These are phyloP conservation scores for Mycena leptocephala DNA, from an alignment of 768 basidiomycete genomes.

Conservation along the genomic window DNA sequence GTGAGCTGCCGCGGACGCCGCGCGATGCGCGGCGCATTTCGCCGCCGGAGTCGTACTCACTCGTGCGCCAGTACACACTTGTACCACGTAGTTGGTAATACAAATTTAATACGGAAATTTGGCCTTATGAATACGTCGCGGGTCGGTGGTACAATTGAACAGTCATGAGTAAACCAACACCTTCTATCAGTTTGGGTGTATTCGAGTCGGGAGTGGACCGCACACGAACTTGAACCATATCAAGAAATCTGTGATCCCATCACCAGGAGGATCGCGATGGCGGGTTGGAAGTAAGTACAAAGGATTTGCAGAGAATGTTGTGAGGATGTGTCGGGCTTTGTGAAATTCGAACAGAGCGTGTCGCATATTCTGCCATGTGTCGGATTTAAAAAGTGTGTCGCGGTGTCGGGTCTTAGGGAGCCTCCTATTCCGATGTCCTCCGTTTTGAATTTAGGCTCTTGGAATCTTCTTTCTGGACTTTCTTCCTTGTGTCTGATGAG, in stretches of 20 bases:
- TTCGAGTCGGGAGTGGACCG: not conserved
- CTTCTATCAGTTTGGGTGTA: not conserved
- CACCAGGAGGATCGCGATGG: not conserved
- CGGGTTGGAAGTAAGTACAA: not conserved
- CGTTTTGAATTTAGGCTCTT: too few relatives aligned
- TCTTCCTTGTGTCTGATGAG: too few relatives aligned
- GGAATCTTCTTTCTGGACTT: too few relatives aligned
- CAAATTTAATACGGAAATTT: not conserved
- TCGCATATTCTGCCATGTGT: not conserved
- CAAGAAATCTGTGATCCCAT: not conserved
- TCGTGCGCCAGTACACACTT: not conserved
- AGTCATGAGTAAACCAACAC: not conserved
- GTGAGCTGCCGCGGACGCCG: not conserved
- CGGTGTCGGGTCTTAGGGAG: too few relatives aligned
- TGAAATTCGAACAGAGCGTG: not conserved
- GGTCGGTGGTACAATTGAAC: not conserved
- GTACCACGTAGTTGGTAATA: not conserved
- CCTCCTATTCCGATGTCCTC: too few relatives aligned
- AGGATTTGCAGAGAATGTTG: not conserved
- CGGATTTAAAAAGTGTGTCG: too few relatives aligned
- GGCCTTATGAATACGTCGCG: not conserved
- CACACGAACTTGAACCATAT: not conserved
- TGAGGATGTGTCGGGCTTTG: not conserved
- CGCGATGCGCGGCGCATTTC: not conserved
- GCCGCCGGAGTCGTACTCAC: not conserved